Percentiles rank a stretch among this genome's conserved stretches.
Conservation (phyloP, 768 basidiomycete genomes). For the Galerina marginata region DNA sequence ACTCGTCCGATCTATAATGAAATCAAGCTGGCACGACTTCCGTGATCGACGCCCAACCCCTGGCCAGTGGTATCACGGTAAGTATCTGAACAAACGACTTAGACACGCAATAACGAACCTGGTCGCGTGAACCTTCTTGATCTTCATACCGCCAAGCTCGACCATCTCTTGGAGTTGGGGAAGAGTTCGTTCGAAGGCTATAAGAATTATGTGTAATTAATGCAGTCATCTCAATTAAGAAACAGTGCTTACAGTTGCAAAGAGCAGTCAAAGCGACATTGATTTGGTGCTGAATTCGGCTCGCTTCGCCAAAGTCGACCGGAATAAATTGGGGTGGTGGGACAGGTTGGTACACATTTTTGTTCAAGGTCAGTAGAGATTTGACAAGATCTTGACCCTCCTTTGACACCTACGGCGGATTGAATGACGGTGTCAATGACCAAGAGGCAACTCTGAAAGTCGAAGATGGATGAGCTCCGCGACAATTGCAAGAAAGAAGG, state of each 20-base stretch:
- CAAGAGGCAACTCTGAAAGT: constrained; percentile 36
- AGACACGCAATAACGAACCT: constrained; percentile 28
- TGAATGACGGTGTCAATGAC: constrained; percentile 44
- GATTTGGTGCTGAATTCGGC: constrained; percentile 41
- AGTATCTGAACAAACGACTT: neutral
- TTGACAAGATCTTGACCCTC: constrained; percentile 32
- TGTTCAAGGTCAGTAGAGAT: constrained; percentile 33
- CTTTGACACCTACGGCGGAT: constrained; percentile 35
- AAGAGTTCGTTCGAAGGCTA: constrained; percentile 42
- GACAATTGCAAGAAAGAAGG: neutral
- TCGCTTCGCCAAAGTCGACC: constrained; percentile 43
- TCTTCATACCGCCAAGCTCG: constrained; percentile 37
- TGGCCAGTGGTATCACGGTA: constrained; percentile 13
- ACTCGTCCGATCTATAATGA: too few species aligned
- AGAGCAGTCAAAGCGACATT: constrained; percentile 41
- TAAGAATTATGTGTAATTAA: neutral
- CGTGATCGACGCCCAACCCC: constrained; percentile 44
- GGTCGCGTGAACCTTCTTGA: constrained; percentile 44
- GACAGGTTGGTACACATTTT: constrained; percentile 36
- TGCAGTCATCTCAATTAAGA: neutral
- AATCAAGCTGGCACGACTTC: constrained; percentile 35
- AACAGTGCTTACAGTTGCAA: constrained; percentile 35
- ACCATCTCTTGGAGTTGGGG: constrained; percentile 44
- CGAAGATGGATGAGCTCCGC: neutral
- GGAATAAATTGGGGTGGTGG: constrained; percentile 42